phyloP scores from a whole-genome alignment of 306 rosid genomes.

The Sophora flavescens region DNA sequence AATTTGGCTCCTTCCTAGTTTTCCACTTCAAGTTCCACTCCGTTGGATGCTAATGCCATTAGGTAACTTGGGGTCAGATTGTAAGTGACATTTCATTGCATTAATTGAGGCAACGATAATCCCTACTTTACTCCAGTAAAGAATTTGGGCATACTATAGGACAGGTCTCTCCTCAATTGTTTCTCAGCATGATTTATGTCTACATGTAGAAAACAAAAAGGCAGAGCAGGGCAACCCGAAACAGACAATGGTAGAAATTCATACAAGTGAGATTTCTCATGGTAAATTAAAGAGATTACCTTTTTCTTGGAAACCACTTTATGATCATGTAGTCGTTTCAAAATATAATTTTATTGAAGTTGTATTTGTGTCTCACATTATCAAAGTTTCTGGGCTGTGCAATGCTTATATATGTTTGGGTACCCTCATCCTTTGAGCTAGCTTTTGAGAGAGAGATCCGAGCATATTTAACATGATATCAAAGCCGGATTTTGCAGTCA shows the following conservation, averaged over 20 bases:
- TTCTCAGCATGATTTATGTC: not conserved
- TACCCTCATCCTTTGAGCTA: too few species aligned
- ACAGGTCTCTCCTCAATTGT: not conserved
- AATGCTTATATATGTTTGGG: too few species aligned
- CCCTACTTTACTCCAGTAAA: too few species aligned
- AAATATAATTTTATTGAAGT: too few species aligned
- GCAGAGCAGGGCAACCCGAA: not conserved
- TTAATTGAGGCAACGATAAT: conserved; percentile 5
- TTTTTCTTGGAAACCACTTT: not conserved
- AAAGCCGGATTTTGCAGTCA: too few species aligned
- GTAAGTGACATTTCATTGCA: not conserved
- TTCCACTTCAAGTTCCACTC: not conserved
- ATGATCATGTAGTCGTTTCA: conserved; percentile 9
- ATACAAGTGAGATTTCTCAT: not conserved
- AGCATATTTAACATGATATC: too few species aligned
- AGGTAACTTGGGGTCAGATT: not conserved
- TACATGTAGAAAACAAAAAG: not conserved
- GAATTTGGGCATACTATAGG: not conserved
- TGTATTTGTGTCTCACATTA: too few species aligned
- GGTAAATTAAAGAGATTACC: not conserved
- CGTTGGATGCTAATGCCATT: not conserved
- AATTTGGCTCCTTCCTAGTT: conserved; percentile 27
- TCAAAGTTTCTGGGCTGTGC: too few species aligned
- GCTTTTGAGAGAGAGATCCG: too few species aligned
- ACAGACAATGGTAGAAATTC: not conserved